phyloP scores from a whole-genome alignment of 805 yeast species.

The Myxozyma melibiosi region DNA sequence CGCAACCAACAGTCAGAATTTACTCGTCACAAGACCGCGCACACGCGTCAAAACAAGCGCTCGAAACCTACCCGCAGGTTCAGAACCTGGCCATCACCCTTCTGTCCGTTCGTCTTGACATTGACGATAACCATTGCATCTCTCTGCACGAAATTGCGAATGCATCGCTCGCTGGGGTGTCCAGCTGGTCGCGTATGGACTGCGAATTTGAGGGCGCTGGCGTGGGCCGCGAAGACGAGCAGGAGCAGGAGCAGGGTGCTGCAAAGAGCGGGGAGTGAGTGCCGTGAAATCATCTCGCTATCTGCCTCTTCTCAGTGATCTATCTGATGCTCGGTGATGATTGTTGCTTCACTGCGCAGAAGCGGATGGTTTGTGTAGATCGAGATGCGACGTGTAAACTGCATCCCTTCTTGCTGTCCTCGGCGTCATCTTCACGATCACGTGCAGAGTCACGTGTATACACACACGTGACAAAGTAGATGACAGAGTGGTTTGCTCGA shows the following conservation, averaged over 20 bases:
- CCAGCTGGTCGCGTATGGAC: slow-evolving; percentile 27
- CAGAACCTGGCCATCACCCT: slow-evolving; percentile 86
- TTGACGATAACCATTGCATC: slow-evolving; percentile 88
- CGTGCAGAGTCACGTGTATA: too few relatives aligned
- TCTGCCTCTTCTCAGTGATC: too few relatives aligned
- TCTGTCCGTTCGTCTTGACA: slow-evolving; percentile 69
- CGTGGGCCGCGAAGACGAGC: slow-evolving; percentile 6
- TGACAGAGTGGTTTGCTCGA: slow-evolving; percentile 1
- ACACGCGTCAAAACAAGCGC: background rate
- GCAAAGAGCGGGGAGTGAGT: background rate
- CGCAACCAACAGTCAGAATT: background rate
- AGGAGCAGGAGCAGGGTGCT: background rate
- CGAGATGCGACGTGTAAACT: background rate
- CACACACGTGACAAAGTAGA: background rate
- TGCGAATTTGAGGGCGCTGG: slow-evolving; percentile 27
- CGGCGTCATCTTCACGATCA: too few relatives aligned
- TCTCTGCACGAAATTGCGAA: slow-evolving; percentile 85
- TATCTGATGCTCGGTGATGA: too few relatives aligned
- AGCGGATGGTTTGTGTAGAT: too few relatives aligned
- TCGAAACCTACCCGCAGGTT: slow-evolving; percentile 49
- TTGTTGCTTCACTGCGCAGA: too few relatives aligned
- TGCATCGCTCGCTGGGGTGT: slow-evolving; percentile 62
- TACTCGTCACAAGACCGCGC: background rate
- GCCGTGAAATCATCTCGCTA: slow-evolving; percentile 15
- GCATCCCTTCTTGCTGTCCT: too few relatives aligned